phyloP scores from a whole-genome alignment of 108 stramenopile genomes.

The Hondaea fermentalgiana region DNA sequence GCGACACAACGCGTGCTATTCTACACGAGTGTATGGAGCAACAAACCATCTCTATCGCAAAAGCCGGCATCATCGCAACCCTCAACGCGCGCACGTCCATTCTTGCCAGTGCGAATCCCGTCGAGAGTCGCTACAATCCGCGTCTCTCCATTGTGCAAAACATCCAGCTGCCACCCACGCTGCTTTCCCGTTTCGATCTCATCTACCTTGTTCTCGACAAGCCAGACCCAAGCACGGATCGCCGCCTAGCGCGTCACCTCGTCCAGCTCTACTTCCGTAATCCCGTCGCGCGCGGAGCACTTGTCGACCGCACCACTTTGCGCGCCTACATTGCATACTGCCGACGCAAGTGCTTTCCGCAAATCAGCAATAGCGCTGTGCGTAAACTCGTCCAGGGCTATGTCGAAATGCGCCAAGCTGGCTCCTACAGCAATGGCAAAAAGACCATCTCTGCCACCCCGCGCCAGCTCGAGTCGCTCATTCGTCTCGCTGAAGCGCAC shows the following conservation, averaged over 20 bases:
- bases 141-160: conserved; percentile 90
- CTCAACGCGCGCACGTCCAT: conserved; percentile 93
- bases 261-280: conserved; percentile 77
- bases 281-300: conserved; percentile 61
- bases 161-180: conserved; percentile 93
- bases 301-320: background rate
- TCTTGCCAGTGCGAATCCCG: conserved; percentile 94
- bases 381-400: conserved; percentile 78
- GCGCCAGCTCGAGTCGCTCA: conserved; percentile 89
- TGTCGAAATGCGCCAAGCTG: conserved; percentile 73
- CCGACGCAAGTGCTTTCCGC: background rate
- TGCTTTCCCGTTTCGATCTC: conserved; percentile 93
- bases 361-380: conserved; percentile 71
- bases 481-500: conserved; percentile 86
- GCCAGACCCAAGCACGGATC: conserved; percentile 73
- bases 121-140: conserved; percentile 95
- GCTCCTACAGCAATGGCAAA: conserved; percentile 46
- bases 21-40: conserved; percentile 99
- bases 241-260: conserved; percentile 74
- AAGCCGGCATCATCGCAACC: conserved; percentile 96
- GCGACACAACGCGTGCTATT: conserved; percentile 85
- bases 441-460: conserved; percentile 96
- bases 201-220: conserved; percentile 94
- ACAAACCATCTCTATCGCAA: conserved; percentile 94
- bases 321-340: background rate